A percentile compares a stretch with the other conserved stretches of the same genome.
Conservation (phyloP, 495 filamentous ascomycete species). For the Penicillium robsamsonii region DNA sequence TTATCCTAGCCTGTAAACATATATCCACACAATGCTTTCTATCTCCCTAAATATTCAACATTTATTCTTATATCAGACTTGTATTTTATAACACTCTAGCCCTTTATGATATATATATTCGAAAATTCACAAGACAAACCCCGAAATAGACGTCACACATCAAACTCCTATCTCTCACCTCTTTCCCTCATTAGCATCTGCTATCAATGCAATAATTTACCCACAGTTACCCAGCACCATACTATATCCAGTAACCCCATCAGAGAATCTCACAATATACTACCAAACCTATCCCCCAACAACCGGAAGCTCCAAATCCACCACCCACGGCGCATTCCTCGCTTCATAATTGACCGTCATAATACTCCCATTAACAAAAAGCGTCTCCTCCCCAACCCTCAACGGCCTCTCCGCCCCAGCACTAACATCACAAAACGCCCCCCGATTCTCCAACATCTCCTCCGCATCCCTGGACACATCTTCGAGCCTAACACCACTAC, state of each 20-base stretch:
- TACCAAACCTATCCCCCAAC: neutral
- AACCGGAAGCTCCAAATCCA: slow-evolving; percentile 59
- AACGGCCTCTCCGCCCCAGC: slow-evolving; percentile 32
- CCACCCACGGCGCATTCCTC: slow-evolving; percentile 58
- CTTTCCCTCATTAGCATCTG: no score
- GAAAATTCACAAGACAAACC: neutral
- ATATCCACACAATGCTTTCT: neutral
- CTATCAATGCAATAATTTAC: no score
- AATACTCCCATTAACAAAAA: slow-evolving; percentile 73
- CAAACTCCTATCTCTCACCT: neutral
- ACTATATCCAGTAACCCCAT: neutral
- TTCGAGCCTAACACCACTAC: slow-evolving; percentile 22
- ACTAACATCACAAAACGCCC: slow-evolving; percentile 46
- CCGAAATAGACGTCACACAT: neutral
- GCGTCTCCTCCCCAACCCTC: slow-evolving; percentile 53
- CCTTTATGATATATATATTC: neutral
- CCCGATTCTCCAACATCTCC: slow-evolving; percentile 40
- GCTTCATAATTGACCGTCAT: slow-evolving; percentile 50
- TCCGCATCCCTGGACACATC: slow-evolving; percentile 34
- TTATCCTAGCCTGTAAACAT: neutral
- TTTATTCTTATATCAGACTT: neutral
- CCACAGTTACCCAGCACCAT: neutral
- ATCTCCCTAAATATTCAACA: no score
- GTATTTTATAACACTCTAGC: neutral
- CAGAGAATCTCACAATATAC: neutral